Base-by-base conservation (phyloP, 495 filamentous ascomycete species). In the Penicillium waksmanii region DNA sequence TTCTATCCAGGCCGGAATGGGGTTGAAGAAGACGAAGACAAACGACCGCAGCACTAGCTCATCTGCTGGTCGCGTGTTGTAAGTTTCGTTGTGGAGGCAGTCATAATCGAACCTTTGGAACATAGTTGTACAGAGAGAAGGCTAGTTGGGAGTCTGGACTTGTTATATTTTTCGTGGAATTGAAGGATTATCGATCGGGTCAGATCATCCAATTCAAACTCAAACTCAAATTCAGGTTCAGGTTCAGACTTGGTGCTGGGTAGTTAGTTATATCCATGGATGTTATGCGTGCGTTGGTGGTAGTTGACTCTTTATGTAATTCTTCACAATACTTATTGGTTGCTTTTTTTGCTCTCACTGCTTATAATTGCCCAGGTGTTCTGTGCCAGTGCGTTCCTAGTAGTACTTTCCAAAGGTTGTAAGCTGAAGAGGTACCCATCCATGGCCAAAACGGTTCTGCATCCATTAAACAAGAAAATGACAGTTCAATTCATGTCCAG, bases 1-100 rank as follows among this genome's bases (percentile, higher is more conserved):
- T 47, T 86, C 94, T 62, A 96, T 97, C 58, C 87, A 91, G 67
- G 78, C 84, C 57, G 92, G 93, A 51, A 93, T 72, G 70, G 76
- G 84, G 13, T 77, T 97, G 62, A 89, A 76, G 79, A 96, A 96
- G 79, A 88, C 89, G 36, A 79, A 89, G 73, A 96, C 93, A 19
- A 92, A 90, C 66, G 93, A 97, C 70, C 86, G 86, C 73, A 97
- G 93, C 75, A 72, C 60, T 49, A 84, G 87, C 53, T 73, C 81
- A 53, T 77, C 85, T 44, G 87, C 90, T 44, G 93, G 93, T 19
- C 85, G 85, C 60, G 92, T 97, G 48, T 69, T 90, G 69, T 74
- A 57, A 60, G 33, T 5, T 17, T 15, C 27, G 27, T 9, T 31
- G 27, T 17, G 43, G 21, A 21, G 25, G 31, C 34, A n/a, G 36